Evolutionary conservation across 2,329 filamentous ascomycete genomes (phyloP), one percentile per base, ranked within the genome.

Genomic region (Nemania abortiva): DNA sequence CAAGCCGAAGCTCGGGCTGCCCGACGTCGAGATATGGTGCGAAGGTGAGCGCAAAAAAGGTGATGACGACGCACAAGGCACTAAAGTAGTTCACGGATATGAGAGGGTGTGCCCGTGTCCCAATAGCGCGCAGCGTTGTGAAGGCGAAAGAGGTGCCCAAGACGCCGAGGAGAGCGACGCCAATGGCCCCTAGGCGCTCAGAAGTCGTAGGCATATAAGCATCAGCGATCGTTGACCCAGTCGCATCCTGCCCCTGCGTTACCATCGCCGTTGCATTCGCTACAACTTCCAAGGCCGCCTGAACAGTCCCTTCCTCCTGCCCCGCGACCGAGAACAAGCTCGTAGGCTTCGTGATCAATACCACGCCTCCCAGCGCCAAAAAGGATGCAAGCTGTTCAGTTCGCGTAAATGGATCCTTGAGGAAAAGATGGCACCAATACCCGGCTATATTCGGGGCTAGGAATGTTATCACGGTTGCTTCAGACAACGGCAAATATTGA

Each of bases 391-490:
- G 84, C 78, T 94, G 91, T 78, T 97, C 93, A 49, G 88, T 87
- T 27, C 89, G 85, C 1, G 92, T 93, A 77, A 95, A 97, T 0
- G 92, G 91, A 74, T 97, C 93, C 60, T 89, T 88, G 20, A 90
- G 81, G 45, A 95, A 81, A 64, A 94, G 83, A 42, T 92, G 94
- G 78, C 94, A 97, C 20, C 92, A 87, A 82, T 95, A 93, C 66
- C 92, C 93, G 22, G 93, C 88, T 6, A 97, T 85, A 15, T 91
- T 91, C 0, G 95, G 95, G 0, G 92, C 89, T 6, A 97, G 85
- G 77, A 97, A 98, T 9, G 93, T 96, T 62, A 98, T 91, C 39
- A 97, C 94, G 0, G 93, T 96, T 1, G 94, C 94, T 78, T 97
- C 94, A 18, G 93, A 92, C 1, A 97, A 86, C 0, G 93, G 92